These are phyloP conservation scores for Cryptomeria japonica DNA, from an alignment of 75 land plant species.

Conservation along the genomic window DNA sequence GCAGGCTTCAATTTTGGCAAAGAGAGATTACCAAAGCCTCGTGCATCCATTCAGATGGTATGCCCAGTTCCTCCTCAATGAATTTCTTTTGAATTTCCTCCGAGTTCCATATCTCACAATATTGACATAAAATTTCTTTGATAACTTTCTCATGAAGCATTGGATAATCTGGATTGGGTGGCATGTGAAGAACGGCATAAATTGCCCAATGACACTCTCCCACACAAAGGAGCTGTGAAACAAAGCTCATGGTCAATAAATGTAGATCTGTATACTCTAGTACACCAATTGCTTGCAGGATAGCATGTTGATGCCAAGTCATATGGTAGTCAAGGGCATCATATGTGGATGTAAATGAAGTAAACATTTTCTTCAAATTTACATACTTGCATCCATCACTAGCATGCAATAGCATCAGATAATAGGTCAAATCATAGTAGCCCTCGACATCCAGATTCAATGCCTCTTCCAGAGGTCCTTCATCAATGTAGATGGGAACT, in stretches of 20 bases:
- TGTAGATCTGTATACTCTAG: constrained; percentile 61
- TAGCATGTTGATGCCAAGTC: constrained; percentile 91
- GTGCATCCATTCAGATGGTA: constrained; percentile 92
- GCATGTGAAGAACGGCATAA: constrained; percentile 91
- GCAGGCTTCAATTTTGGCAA: neutral
- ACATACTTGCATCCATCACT: constrained; percentile 39
- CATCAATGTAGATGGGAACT: constrained; percentile 90
- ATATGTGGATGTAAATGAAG: constrained; percentile 78
- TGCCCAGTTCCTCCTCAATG: constrained; percentile 83
- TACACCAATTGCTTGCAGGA: constrained; percentile 81
- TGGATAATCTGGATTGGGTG: constrained; percentile 54
- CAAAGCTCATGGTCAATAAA: constrained; percentile 81
- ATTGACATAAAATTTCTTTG: constrained; percentile 81
- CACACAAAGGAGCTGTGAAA: constrained; percentile 81
- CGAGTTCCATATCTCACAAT: constrained; percentile 86
- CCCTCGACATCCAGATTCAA: constrained; percentile 15
- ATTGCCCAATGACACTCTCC: constrained; percentile 96
- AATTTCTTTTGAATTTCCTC: constrained; percentile 66
- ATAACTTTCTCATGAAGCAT: constrained; percentile 74
- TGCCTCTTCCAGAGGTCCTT: constrained; percentile 46
- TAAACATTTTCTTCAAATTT: constrained; percentile 70
- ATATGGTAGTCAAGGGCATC: constrained; percentile 94
- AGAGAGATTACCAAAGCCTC: constrained; percentile 79
- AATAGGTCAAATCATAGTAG: constrained; percentile 73
- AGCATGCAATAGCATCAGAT: constrained; percentile 96